These are phyloP conservation scores for Drechmeria coniospora DNA, from an alignment of 2,329 filamentous ascomycete genomes.

Conservation along the genomic window DNA sequence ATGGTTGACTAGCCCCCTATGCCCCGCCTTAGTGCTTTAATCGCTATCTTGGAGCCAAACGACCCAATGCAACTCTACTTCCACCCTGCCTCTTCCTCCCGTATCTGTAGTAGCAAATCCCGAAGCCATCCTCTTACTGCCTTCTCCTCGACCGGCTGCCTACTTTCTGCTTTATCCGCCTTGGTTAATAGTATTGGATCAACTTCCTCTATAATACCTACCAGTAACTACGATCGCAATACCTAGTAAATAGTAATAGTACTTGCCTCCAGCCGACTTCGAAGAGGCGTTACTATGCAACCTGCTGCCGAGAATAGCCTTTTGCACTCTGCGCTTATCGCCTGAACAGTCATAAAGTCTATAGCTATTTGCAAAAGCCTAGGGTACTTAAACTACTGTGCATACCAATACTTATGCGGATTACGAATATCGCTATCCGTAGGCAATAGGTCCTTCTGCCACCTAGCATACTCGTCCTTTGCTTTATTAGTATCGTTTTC, in stretches of 20 bases:
- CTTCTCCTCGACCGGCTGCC: conserved; percentile 1
- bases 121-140: conserved; percentile 1
- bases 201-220: conserved; percentile 1
- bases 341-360: conserved; percentile 3
- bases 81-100: neutral
- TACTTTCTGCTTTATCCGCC: neutral
- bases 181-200: conserved; percentile 1
- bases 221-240: neutral
- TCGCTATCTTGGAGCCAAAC: neutral
- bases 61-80: neutral
- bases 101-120: neutral
- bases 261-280: conserved; percentile 1
- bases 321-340: conserved; percentile 3
- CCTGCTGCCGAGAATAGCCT: conserved; percentile 3
- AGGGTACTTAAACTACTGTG: neutral
- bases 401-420: neutral
- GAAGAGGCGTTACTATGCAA: conserved; percentile 1
- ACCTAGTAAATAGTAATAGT: neutral
- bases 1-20: neutral
- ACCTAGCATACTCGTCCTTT: neutral
- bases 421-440: neutral
- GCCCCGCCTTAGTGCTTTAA: neutral
- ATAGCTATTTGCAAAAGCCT: conserved; percentile 3
- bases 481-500: neutral
- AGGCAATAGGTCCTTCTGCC: conserved; percentile 1